Percentiles rank a stretch among this genome's conserved stretches.
Conservation (phyloP, 2,329 filamentous ascomycete genomes). For the Xylogone sp. region DNA sequence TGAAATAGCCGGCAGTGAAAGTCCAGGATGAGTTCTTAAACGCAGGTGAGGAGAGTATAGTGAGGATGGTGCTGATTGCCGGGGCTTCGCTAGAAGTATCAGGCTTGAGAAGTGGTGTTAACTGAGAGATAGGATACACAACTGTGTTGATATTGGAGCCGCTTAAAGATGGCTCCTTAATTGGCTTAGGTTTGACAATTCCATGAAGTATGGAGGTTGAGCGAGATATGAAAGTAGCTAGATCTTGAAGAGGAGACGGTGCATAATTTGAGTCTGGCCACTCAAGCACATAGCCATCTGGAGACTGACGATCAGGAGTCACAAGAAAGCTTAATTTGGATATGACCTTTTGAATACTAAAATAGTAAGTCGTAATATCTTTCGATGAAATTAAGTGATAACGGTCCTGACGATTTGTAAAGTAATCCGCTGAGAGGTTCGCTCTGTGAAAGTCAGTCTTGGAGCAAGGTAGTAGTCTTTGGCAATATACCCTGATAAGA, state of each 20-base stretch:
- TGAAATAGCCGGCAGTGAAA: slow-evolving; percentile 98
- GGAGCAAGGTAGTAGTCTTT: slow-evolving; percentile 1
- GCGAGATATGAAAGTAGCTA: slow-evolving; percentile 63
- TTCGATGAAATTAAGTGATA: slow-evolving; percentile 87
- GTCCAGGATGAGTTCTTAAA: slow-evolving; percentile 79
- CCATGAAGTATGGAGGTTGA: slow-evolving; percentile 64
- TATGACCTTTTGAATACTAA: slow-evolving; percentile 70
- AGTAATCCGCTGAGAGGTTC: slow-evolving; percentile 91
- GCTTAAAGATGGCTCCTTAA: slow-evolving; percentile 16
- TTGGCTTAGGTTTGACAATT: slow-evolving; percentile 46
- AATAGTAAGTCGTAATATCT: slow-evolving; percentile 79
- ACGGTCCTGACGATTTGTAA: slow-evolving; percentile 90
- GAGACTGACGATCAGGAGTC: slow-evolving; percentile 51
- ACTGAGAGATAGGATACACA: slow-evolving; percentile 82
- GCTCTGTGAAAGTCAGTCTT: slow-evolving; percentile 45
- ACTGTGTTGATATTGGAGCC: slow-evolving; percentile 51
- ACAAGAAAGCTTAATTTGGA: slow-evolving; percentile 80
- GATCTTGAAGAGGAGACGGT: slow-evolving; percentile 69
- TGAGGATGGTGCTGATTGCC: slow-evolving; percentile 71
- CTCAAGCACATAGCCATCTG: slow-evolving; percentile 55
- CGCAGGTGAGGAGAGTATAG: slow-evolving; percentile 57
- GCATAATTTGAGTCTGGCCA: slow-evolving; percentile 77
- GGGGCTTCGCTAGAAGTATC: slow-evolving; percentile 87
- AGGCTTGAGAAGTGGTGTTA: slow-evolving; percentile 77
- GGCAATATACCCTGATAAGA: slow-evolving; percentile 74